Evolutionary conservation across 2,329 filamentous ascomycete species (phyloP).

Genomic region (Mycosphaerella arachidis): DNA sequence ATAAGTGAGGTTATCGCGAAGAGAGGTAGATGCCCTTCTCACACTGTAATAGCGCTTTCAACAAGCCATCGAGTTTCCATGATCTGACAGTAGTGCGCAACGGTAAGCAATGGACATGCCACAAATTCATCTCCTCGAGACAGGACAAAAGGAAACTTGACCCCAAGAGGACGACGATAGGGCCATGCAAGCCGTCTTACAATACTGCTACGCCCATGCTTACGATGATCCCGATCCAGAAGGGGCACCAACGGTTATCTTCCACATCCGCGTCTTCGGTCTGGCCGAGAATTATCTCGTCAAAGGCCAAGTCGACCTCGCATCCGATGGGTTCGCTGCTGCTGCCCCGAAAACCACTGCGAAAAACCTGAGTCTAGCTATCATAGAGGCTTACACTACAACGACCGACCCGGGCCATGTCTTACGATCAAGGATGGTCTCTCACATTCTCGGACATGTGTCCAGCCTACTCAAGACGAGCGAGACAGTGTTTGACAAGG

Average conservation of each 20-base stretch:
- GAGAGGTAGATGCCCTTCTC: background rate
- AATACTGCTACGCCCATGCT: background rate
- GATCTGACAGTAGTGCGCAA: background rate
- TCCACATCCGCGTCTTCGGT: constrained; percentile 1
- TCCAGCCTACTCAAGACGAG: background rate
- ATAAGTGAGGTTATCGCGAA: background rate
- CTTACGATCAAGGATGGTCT: background rate
- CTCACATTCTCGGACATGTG: background rate
- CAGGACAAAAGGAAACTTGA: background rate
- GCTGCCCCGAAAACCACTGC: background rate
- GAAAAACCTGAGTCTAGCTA: background rate
- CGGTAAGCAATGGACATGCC: background rate
- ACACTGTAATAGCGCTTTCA: background rate
- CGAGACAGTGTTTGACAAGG: background rate
- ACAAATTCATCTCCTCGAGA: background rate
- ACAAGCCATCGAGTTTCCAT: background rate
- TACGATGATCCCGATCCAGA: background rate
- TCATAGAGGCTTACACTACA: background rate
- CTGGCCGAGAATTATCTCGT: background rate
- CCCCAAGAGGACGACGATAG: background rate
- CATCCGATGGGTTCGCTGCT: background rate
- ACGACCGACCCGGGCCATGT: background rate
- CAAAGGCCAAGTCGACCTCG: background rate
- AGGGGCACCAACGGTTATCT: background rate
- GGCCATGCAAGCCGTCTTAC: background rate